phyloP scores from a whole-genome alignment of 2,329 filamentous ascomycete species.

The Didymella keratinophila region DNA sequence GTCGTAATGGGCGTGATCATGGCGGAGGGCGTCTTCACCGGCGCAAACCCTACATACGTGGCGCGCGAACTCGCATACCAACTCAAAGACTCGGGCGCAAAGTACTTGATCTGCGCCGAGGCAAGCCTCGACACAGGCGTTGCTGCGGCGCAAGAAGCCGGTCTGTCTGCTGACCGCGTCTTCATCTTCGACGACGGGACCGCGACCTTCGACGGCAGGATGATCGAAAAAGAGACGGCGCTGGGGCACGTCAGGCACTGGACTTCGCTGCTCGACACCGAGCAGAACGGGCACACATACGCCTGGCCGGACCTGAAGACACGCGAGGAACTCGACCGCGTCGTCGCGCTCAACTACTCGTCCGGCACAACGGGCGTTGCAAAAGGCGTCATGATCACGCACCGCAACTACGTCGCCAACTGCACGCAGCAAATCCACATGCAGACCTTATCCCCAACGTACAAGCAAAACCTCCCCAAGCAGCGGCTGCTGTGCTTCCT shows the following conservation, averaged over 20 bases:
- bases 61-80: slow-evolving; percentile 78
- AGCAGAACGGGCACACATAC: slow-evolving; percentile 63
- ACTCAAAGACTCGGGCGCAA: slow-evolving; percentile 73
- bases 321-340: slow-evolving; percentile 59
- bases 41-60: slow-evolving; percentile 74
- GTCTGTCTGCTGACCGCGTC: slow-evolving; percentile 63
- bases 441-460: slow-evolving; percentile 57
- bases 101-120: slow-evolving; percentile 71
- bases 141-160: slow-evolving; percentile 68
- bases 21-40: slow-evolving; percentile 80
- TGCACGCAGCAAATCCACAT: slow-evolving; percentile 66
- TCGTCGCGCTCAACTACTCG: slow-evolving; percentile 79
- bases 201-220: slow-evolving; percentile 55
- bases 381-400: slow-evolving; percentile 85
- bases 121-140: slow-evolving; percentile 68
- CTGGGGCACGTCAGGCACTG: slow-evolving; percentile 64
- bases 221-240: slow-evolving; percentile 44
- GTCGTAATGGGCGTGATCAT: slow-evolving; percentile 77
- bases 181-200: slow-evolving; percentile 70
- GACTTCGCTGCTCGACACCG: slow-evolving; percentile 63
- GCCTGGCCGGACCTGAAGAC: slow-evolving; percentile 67
- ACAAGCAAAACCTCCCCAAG: slow-evolving; percentile 53
- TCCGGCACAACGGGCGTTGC: slow-evolving; percentile 81
- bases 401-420: slow-evolving; percentile 78
- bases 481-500: slow-evolving; percentile 70